Evolutionary conservation across 495 filamentous ascomycete species (phyloP).

Genomic region (Penicillium paxilli): DNA sequence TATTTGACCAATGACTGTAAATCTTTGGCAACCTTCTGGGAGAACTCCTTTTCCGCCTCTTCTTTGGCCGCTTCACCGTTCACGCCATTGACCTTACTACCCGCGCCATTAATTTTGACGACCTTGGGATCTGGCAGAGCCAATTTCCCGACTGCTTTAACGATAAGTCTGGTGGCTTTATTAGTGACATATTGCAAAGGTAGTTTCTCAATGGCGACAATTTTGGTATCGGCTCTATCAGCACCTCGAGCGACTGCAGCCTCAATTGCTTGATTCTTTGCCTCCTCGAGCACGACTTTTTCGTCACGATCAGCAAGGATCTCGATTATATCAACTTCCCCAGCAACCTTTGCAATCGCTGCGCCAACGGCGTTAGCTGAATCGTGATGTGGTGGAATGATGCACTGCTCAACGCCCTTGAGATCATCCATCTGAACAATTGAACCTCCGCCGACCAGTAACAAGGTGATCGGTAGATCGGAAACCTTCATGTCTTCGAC

Average conservation of each 20-base stretch:
- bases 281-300: slow-evolving; percentile 31
- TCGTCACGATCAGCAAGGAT: slow-evolving; percentile 34
- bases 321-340: slow-evolving; percentile 46
- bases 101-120: neutral
- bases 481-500: slow-evolving; percentile 28
- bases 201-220: slow-evolving; percentile 35
- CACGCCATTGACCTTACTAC: no score
- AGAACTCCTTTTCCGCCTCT: slow-evolving; percentile 7
- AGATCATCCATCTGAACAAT: slow-evolving; percentile 21
- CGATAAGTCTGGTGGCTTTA: slow-evolving; percentile 27
- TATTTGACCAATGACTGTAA: slow-evolving; percentile 3
- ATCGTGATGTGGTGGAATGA: slow-evolving; percentile 32
- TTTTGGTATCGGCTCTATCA: slow-evolving; percentile 22
- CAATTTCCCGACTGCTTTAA: slow-evolving; percentile 34
- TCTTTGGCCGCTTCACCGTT: no score
- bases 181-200: slow-evolving; percentile 40
- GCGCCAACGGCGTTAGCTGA: slow-evolving; percentile 59
- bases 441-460: slow-evolving; percentile 26
- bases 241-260: slow-evolving; percentile 40
- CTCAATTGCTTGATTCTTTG: slow-evolving; percentile 39
- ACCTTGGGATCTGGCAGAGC: slow-evolving; percentile 3
- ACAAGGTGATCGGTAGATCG: slow-evolving; percentile 15
- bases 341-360: slow-evolving; percentile 51
- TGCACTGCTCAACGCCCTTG: slow-evolving; percentile 16
- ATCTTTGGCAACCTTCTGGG: slow-evolving; percentile 1